phyloP scores from a whole-genome alignment of 2,329 filamentous ascomycete genomes.

The Aspergillus arachidicola region DNA sequence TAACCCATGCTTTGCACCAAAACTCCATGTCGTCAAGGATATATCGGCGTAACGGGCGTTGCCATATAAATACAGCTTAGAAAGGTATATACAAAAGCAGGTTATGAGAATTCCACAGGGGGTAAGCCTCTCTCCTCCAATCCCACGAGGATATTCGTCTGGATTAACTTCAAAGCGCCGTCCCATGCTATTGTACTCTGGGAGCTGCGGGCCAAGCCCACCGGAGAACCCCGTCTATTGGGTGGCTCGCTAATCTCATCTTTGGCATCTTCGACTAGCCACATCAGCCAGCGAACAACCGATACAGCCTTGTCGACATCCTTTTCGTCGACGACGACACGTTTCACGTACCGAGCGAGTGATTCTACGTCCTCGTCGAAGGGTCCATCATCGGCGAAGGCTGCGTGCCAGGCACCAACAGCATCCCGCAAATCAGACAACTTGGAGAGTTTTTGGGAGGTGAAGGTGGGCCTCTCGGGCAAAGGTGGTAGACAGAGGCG shows the following conservation, averaged over 20 bases:
- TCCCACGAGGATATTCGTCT: conserved; percentile 46
- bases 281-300: conserved; percentile 66
- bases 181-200: conserved; percentile 35
- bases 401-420: conserved; percentile 73
- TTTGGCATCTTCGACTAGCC: conserved; percentile 41
- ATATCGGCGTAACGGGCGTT: neutral
- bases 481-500: conserved; percentile 49
- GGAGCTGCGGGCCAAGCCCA: conserved; percentile 11
- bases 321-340: conserved; percentile 73
- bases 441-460: conserved; percentile 57
- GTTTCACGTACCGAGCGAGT: conserved; percentile 70
- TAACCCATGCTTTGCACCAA: neutral
- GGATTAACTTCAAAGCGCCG: conserved; percentile 43
- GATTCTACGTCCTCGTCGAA: conserved; percentile 77
- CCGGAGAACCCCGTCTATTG: conserved; percentile 20
- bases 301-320: conserved; percentile 75
- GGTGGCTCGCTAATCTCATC: conserved; percentile 40
- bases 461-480: conserved; percentile 62
- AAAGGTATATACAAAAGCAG: conserved; percentile 9
- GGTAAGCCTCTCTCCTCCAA: conserved; percentile 50
- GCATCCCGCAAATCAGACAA: conserved; percentile 71
- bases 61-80: neutral
- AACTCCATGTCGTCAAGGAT: neutral
- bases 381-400: conserved; percentile 73
- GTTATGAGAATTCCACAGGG: conserved; percentile 43